Conservation (phyloP, 1,284 basidiomycete genomes). For the Xerocomus nothofagi region DNA sequence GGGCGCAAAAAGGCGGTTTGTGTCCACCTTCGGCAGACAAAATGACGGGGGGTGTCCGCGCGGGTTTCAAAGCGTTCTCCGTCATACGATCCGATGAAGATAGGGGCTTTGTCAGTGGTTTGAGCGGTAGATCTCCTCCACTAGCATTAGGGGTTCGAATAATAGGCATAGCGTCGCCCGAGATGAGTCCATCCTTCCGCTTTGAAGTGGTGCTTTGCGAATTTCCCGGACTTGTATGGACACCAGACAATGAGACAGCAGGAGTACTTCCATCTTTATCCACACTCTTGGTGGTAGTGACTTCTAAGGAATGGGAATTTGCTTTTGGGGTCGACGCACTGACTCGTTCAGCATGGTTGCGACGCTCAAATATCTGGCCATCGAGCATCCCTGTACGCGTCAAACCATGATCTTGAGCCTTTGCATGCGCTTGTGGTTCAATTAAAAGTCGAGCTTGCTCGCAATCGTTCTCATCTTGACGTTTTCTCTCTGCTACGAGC, state of each 20-base stretch:
- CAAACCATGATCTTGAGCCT: conserved; percentile 9
- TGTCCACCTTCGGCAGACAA: conserved; percentile 8
- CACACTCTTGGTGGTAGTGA: not conserved
- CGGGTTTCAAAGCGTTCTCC: not conserved
- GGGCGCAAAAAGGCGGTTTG: conserved; percentile 6
- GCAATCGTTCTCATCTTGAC: conserved; percentile 3
- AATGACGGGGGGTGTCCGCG: conserved; percentile 5
- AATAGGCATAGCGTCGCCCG: conserved; percentile 21
- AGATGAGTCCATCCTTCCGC: conserved; percentile 7
- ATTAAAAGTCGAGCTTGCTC: conserved; percentile 8
- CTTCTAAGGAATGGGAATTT: not conserved
- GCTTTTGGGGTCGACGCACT: not conserved
- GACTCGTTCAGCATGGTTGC: not conserved
- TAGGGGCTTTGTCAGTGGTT: not conserved
- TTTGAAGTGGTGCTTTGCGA: conserved; percentile 1
- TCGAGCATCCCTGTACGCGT: not conserved
- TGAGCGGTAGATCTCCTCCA: conserved; percentile 5
- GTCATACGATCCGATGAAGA: not conserved
- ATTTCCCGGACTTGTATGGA: not conserved
- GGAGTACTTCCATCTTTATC: conserved; percentile 1
- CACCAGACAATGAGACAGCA: conserved; percentile 2
- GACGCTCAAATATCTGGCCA: conserved; percentile 1
- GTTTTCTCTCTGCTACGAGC: conserved; percentile 11
- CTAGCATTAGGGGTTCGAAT: not conserved
- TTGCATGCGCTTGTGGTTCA: conserved; percentile 9